Evolutionary conservation across 2,329 filamentous ascomycete species (phyloP), one percentile per base, ranked within the genome.

Genomic region (Scopulariopsis brevicaulis): DNA sequence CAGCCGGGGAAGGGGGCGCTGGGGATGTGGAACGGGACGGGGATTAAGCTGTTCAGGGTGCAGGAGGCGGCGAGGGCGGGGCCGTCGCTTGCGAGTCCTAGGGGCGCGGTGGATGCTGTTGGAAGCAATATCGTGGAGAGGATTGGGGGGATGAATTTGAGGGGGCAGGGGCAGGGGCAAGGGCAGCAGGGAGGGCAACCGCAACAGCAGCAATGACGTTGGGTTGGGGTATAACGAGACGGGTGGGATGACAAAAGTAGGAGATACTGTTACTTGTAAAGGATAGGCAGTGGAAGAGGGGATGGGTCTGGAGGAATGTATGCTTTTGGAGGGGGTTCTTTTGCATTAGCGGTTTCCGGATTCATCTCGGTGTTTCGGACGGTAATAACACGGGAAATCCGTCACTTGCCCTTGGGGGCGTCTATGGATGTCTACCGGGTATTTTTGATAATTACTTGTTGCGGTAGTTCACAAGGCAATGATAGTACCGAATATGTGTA

Each of bases 21-120:
- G 35, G 93, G 94, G 8, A 85, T 96, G 1, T 99, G 94, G 93
- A 96, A 93, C 67, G 89, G 90, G 40, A 97, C 94, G 1, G 78
- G 78, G 2, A 90, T 99, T 69, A 88, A 87, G 68, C 77, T 99
- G 15, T 99, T 99, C 74, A 85, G 84, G 55, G 91, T 96, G 2
- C 90, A 96, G 69, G 89, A 95, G 68, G 89, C 87, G 18, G 88
- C 86, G 2, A 81, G 89, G 1, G 80, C 87, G 63, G 88, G 92
- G 0, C 91, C 92, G 3, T 90, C 86, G 14, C 71, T 99, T 61
- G 83, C 90, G 25, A 90, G 88, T 37, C 94, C 94, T 0, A 83
- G 91, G 60, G 93, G 92, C 0, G 93, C 93, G 1, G 92, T 96
- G 2, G 93, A 96, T 71, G 92, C 91, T 0, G 91, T 96, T 1